phyloP scores from a whole-genome alignment of 2,329 filamentous ascomycete species.

The Zasmidium citrigriseum region DNA sequence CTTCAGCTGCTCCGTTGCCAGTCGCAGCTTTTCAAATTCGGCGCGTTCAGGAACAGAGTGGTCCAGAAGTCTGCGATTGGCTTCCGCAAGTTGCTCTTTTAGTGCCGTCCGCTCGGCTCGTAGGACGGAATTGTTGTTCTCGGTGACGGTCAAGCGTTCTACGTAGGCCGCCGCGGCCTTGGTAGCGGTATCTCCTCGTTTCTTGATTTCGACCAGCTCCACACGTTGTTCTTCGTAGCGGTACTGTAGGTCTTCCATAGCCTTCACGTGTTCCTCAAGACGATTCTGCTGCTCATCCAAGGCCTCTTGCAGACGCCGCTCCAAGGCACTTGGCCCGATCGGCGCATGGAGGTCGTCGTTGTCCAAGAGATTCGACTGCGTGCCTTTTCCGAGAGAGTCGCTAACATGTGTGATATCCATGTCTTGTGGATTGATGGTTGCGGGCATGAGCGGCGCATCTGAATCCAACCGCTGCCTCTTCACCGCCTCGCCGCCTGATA shows the following conservation, averaged over 20 bases:
- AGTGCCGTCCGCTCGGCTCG: slow-evolving; percentile 29
- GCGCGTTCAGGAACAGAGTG: slow-evolving; percentile 35
- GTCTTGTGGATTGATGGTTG: slow-evolving; percentile 36
- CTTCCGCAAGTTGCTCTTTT: slow-evolving; percentile 32
- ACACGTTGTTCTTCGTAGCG: slow-evolving; percentile 34
- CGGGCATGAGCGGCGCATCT: slow-evolving; percentile 17
- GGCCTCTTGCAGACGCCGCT: slow-evolving; percentile 25
- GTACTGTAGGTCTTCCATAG: slow-evolving; percentile 35
- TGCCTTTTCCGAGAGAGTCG: slow-evolving; percentile 41
- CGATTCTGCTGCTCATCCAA: slow-evolving; percentile 26
- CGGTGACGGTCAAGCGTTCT: slow-evolving; percentile 21
- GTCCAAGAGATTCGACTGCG: slow-evolving; percentile 7
- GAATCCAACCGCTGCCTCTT: slow-evolving; percentile 29
- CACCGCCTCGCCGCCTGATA: slow-evolving; percentile 4
- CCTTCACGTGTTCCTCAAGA: slow-evolving; percentile 30
- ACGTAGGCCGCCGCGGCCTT: slow-evolving; percentile 24
- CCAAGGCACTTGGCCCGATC: slow-evolving; percentile 11
- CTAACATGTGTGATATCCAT: slow-evolving; percentile 43
- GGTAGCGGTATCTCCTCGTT: slow-evolving; percentile 30
- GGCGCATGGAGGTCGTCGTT: slow-evolving; percentile 1
- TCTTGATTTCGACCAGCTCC: slow-evolving; percentile 26
- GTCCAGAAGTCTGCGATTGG: slow-evolving; percentile 27
- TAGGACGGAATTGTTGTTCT: slow-evolving; percentile 23
- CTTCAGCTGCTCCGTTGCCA: slow-evolving; percentile 22
- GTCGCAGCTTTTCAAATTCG: slow-evolving; percentile 31